Evolutionary conservation across 495 filamentous ascomycete genomes (phyloP).

Genomic region (Talaromyces nanjingensis): DNA sequence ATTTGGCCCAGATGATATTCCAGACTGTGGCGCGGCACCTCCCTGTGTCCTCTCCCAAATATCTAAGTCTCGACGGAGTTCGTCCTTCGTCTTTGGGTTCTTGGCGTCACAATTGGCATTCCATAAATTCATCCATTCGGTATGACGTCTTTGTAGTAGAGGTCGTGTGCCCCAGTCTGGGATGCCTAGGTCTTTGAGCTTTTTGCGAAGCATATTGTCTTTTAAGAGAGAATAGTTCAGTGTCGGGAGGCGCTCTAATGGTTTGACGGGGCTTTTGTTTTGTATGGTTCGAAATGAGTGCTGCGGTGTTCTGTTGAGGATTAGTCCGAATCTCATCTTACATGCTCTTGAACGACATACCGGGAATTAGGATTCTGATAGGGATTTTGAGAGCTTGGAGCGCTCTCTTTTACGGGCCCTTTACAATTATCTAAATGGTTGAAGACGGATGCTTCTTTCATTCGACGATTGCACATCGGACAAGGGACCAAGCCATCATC

Average conservation of each 20-base stretch:
- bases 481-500: slow-evolving; percentile 75
- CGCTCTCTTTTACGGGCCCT: slow-evolving; percentile 17
- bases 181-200: slow-evolving; percentile 77
- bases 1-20: slow-evolving; percentile 20
- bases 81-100: slow-evolving; percentile 57
- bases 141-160: slow-evolving; percentile 71
- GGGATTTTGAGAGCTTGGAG: slow-evolving; percentile 6
- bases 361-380: neutral
- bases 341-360: slow-evolving; percentile 17
- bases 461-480: slow-evolving; percentile 68
- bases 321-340: neutral
- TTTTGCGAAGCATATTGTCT: slow-evolving; percentile 68
- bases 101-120: slow-evolving; percentile 92
- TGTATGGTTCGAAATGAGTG: neutral
- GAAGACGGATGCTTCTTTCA: slow-evolving; percentile 71
- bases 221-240: slow-evolving; percentile 77
- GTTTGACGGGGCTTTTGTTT: slow-evolving; percentile 14
- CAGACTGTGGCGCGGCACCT: slow-evolving; percentile 19
- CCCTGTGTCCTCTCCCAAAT: slow-evolving; percentile 76
- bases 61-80: slow-evolving; percentile 71
- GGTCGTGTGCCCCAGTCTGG: slow-evolving; percentile 57
- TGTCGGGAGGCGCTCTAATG: slow-evolving; percentile 58
- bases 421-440: slow-evolving; percentile 65
- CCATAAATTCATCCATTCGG: slow-evolving; percentile 91
- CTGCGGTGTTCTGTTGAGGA: neutral